Evolutionary conservation across 2,329 filamentous ascomycete genomes (phyloP), one percentile per base, ranked within the genome.

Genomic region (Aspergillus flavus): DNA sequence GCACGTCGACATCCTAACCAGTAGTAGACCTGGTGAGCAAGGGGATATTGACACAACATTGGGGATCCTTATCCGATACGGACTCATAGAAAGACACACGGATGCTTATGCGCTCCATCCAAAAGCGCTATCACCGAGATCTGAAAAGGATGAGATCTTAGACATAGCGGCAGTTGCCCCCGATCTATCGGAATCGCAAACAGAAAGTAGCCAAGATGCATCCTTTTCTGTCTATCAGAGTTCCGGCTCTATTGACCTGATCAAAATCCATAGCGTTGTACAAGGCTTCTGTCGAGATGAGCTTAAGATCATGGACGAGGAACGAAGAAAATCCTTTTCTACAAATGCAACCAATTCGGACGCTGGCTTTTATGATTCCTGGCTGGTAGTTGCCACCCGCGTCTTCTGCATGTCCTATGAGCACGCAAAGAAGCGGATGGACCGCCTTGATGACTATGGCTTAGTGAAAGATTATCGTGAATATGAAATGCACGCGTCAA

Each of bases 191-290:
- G 73, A 74, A 30, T 78, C 75, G 0, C 65, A 73, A 39, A 75
- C 74, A 3, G 77, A 78, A 32, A 74, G 72, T 56, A 78, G 75
- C 53, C 73, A 75, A 52, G 75, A 78, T 32, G 71, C 71, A 0
- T 73, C 73, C 36, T 74, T 75, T 16, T 72, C 72, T 1, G 62
- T 73, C 7, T 75, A 74, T 54, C 70, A 71, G 19, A 73, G 65
- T 23, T 68, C 72, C 26, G 69, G 69, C 6, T 66, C 67, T 2
- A 80, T 82, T 55, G 81, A 83, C 61, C 74, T 82, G 41, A 71
- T 83, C 43, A 82, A 81, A 59, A 78, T 83, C 6, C 81, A 83
- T 64, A 81, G 77, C 32, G 81, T 83, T 2, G 80, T 83, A 1
- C 81, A 83, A 62, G 76, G 74, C 6, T 82, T 83, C 52, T 81